Conservation (phyloP, 2,329 filamentous ascomycete genomes). For the Botrytis cinerea region DNA sequence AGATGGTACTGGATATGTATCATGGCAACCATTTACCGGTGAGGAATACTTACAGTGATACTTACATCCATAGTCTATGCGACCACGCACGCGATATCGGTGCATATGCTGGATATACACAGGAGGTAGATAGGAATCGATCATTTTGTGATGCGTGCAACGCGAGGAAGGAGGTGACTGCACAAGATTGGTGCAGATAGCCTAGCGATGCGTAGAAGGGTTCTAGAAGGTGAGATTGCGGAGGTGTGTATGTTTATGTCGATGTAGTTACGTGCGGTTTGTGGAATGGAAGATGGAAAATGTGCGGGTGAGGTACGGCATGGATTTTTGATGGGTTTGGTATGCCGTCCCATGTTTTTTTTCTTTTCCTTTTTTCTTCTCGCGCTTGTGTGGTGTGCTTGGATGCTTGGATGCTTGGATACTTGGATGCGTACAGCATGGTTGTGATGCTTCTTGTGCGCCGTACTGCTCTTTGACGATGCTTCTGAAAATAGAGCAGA, state of each 20-base stretch:
- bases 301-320: not conserved
- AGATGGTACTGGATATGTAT: not conserved
- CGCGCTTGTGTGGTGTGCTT: not conserved
- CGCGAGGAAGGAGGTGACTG: not conserved
- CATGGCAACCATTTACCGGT: not conserved
- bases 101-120: not conserved
- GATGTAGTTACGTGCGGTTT: not conserved
- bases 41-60: not conserved
- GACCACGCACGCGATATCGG: constrained; percentile 12
- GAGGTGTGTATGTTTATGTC: not conserved
- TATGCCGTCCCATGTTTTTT: constrained; percentile 21
- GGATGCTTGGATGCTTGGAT: not conserved
- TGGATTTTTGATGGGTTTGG: constrained; percentile 1
- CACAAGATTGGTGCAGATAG: constrained; percentile 17
- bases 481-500: not conserved
- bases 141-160: not conserved
- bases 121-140: not conserved
- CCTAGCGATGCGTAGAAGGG: constrained; percentile 11
- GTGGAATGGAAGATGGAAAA: not conserved
- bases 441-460: constrained; percentile 11
- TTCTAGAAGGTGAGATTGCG: constrained; percentile 18
- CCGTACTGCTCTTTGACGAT: not conserved
- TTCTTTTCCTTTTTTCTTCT: not conserved
- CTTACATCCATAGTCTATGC: not conserved
- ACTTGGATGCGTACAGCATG: constrained; percentile 1